Conservation (phyloP, 2,329 filamentous ascomycete genomes). For the Phialophora chinensis region DNA sequence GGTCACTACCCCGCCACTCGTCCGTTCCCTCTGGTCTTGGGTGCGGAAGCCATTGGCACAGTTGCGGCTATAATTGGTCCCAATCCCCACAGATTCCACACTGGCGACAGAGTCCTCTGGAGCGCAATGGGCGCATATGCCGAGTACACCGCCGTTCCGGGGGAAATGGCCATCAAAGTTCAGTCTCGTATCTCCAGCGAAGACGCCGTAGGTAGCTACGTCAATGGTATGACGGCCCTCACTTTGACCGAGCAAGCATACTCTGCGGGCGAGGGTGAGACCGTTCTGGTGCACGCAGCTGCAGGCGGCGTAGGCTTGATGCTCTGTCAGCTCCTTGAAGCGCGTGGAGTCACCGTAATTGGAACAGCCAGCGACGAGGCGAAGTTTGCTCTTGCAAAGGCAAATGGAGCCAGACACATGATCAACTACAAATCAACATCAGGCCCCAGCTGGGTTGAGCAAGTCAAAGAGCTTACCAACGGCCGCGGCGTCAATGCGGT, state of each 20-base stretch:
- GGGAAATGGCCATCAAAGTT: conserved; percentile 64
- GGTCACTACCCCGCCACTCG: too few relatives aligned
- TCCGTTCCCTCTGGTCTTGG: conserved; percentile 74
- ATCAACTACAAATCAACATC: neutral
- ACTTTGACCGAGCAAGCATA: conserved; percentile 78
- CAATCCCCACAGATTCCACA: conserved; percentile 52
- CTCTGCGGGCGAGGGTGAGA: conserved; percentile 74
- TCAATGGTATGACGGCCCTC: conserved; percentile 84
- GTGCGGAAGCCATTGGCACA: conserved; percentile 76
- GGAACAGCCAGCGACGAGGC: conserved; percentile 75
- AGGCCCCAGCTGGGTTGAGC: neutral
- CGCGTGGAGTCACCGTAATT: conserved; percentile 76
- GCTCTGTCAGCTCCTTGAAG: conserved; percentile 72
- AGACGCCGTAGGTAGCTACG: conserved; percentile 69
- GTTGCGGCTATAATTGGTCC: conserved; percentile 63
- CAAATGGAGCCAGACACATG: conserved; percentile 48
- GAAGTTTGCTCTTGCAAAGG: conserved; percentile 72
- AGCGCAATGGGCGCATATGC: conserved; percentile 63
- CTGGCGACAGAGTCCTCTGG: conserved; percentile 75
- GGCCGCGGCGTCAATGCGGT: neutral
- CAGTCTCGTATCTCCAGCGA: conserved; percentile 67
- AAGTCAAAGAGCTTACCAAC: neutral
- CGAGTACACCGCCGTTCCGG: conserved; percentile 63
- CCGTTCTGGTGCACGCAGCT: conserved; percentile 82
- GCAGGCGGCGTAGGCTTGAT: conserved; percentile 80